Conservation (phyloP, 345 rosid species). For the Microcos paniculata region DNA sequence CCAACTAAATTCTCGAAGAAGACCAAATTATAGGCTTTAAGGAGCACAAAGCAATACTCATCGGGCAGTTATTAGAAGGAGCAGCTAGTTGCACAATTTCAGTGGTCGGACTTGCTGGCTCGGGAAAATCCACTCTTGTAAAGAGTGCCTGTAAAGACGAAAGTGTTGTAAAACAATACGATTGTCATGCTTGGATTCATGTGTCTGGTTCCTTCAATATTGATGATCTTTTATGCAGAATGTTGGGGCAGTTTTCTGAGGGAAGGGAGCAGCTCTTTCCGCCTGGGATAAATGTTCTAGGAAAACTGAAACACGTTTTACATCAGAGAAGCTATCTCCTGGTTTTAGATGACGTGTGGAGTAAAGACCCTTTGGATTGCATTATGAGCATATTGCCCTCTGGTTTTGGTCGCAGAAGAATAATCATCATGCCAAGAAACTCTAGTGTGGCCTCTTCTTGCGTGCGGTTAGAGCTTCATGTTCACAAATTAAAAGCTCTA, state of each 20-base stretch:
- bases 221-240: background rate
- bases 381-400: conserved; percentile 5
- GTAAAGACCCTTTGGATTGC: background rate
- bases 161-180: background rate
- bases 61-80: background rate
- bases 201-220: background rate
- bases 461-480: background rate
- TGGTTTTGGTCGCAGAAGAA: background rate
- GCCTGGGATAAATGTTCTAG: background rate
- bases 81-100: background rate
- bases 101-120: background rate
- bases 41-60: background rate
- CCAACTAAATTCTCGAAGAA: background rate
- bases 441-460: background rate
- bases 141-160: background rate
- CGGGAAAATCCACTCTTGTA: background rate
- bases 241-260: background rate
- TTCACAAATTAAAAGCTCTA: conserved; percentile 5
- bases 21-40: conserved; percentile 2
- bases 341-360: conserved; percentile 17
- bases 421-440: conserved; percentile 2
- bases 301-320: background rate
- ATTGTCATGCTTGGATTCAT: background rate
- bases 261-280: background rate
- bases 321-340: background rate